Base-by-base conservation (phyloP, 768 basidiomycete species). In the Suillus placidus region DNA sequence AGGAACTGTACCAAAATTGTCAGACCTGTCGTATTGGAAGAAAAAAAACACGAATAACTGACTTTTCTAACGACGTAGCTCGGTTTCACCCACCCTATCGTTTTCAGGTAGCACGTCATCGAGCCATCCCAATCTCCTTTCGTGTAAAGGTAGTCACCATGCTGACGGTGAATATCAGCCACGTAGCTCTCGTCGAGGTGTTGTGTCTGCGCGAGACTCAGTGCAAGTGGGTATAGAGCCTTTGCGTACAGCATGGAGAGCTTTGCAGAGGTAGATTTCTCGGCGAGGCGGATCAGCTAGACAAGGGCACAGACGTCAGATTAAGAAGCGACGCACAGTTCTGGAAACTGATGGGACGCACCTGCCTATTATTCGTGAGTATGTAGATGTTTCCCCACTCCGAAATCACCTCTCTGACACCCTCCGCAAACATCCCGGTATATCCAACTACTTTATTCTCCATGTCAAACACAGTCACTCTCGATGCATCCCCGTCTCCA, bases 11-110 rank as follows among this genome's bases (percentile, higher is more conserved):
- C 60, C 58, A 57, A 71, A 16, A 74, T 56, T 47, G 56, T 51
- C 52, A 64, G 56, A 60, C 18, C 18, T 13, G 14, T 32, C 3
- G 18, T 49, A 10, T 12, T 13, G 37, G 9, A 26, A 26, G 26
- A 26, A 51, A 34, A 26, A 6, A 52, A 30, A 52, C 4, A 26
- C 60, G 57, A 26, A 26, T 77, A 23, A 47, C 76, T 62, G 71
- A 95, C 97, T 85, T 98, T 99, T 70, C 97, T 88, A 60, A 99
- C 95, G 40, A 99, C 95, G 78, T 98, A 97, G 73, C 95, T 97
- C 0, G 96, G 94, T 67, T 95, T 93, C 0, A 97, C 80, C 56
- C 88, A 82, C 0, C 97, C 94, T 23, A 99, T 90, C 0, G 97
- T 99, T 73, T 92, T 86, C 35, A 97, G 80, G 74, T 92, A 99